A percentile compares a stretch with the other conserved stretches of the same genome.
Conservation (phyloP, 768 basidiomycete genomes). For the Lactifluus hygrophoroides region DNA sequence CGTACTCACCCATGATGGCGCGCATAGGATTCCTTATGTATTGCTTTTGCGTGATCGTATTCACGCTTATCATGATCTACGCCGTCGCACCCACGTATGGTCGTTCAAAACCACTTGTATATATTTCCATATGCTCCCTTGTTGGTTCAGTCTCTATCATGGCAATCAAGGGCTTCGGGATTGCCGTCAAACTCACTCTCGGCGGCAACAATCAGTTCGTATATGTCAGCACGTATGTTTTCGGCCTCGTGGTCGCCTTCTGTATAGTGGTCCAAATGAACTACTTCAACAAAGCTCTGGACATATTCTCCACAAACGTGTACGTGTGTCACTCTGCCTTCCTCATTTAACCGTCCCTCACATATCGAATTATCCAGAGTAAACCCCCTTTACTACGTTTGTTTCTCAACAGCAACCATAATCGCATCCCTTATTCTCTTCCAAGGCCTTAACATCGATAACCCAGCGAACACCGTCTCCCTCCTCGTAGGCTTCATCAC, state of each 20-base stretch:
- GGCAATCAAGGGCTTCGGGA: constrained; percentile 97
- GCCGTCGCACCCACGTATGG: constrained; percentile 77
- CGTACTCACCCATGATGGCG: background rate
- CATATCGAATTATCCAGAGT: constrained; percentile 43
- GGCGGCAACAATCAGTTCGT: constrained; percentile 92
- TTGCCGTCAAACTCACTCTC: constrained; percentile 91
- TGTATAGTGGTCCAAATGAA: constrained; percentile 94
- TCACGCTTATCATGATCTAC: constrained; percentile 83
- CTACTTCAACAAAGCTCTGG: constrained; percentile 97
- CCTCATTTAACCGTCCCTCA: background rate
- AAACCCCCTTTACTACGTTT: constrained; percentile 97
- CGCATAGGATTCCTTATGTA: constrained; percentile 86
- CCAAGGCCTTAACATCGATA: constrained; percentile 91
- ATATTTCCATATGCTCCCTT: constrained; percentile 93
- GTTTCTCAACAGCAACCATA: constrained; percentile 90
- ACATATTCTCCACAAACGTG: constrained; percentile 97
- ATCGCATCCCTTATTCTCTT: constrained; percentile 93
- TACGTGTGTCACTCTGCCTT: constrained; percentile 35
- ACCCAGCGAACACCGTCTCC: constrained; percentile 72
- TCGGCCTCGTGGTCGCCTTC: constrained; percentile 68
- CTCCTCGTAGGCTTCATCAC: constrained; percentile 84
- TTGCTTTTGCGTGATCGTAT: constrained; percentile 74
- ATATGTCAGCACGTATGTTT: constrained; percentile 93
- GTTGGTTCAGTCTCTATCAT: constrained; percentile 97
- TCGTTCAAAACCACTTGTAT: constrained; percentile 80